Base-by-base conservation (phyloP, 306 rosid genomes). In the Trifolium pratense region DNA sequence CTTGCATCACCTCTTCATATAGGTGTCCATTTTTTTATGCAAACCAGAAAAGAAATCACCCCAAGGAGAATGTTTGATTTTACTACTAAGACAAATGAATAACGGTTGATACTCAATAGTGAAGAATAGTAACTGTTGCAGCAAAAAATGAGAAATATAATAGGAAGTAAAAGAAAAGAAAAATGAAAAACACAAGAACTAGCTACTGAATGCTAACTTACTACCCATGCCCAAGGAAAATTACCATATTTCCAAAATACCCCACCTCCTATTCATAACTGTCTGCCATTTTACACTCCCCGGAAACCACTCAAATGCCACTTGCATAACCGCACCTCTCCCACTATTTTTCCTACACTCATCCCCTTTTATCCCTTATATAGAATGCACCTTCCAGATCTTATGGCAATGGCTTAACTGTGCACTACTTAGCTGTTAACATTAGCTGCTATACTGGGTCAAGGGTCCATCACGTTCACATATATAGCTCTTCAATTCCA, bases 1-100 rank as follows among this genome's bases (percentile, higher is more conserved):
- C 68, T 74, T 40, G 34, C 48, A 26, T 79, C 60, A 14, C 49
- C 72, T 66, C 69, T 21, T 32, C 46, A 7, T 55, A 21, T 42
- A 42, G 39, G 52, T 14, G 34, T 26, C 46, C 53, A 20, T 10
- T 39, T 65, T 39, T 18, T 42, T 13, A 23, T 14, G 12, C 21
- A 66, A 23, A 43, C 71, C 34, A 43, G 56, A 66, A 66, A 66
- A 43, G 0, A 43, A 66, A 66, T 14, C 55, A 23, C 14, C 10
- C 21, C 36, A 66, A 43, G 21, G 56, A 66, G 39, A 66, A 43
- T 23, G 9, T 23, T 13, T 23, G 56, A 15, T 66, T 64, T 66
- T 43, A 66, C 23, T 21, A n/a, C 39, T 23, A 23, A 43, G 14
- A 7, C 36, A 66, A 43, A 15, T 0, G 20, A 14, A 43, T 66